Evolutionary conservation across 2,329 filamentous ascomycete species (phyloP).

Genomic region (Talaromyces islandicus): DNA sequence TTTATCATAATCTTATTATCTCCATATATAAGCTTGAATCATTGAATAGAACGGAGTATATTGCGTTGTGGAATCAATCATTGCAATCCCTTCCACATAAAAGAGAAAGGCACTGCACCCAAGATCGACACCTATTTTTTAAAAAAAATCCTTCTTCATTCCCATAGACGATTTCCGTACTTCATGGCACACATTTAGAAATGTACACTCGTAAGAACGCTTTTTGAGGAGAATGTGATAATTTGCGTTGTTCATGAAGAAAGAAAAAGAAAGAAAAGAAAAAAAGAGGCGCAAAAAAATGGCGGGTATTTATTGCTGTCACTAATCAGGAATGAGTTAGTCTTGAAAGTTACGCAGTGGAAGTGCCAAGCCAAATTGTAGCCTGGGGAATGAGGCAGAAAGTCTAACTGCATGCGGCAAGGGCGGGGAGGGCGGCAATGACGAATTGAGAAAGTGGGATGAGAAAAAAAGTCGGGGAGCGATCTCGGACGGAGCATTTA

Average conservation of each 20-base stretch:
- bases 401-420: neutral
- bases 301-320: neutral
- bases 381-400: neutral
- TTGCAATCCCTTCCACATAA: slow-evolving; percentile 52
- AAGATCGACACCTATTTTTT: slow-evolving; percentile 45
- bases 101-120: slow-evolving; percentile 50
- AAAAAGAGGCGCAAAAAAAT: neutral
- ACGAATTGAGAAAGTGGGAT: slow-evolving; percentile 7
- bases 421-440: slow-evolving; percentile 9
- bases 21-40: neutral
- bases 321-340: neutral
- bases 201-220: slow-evolving; percentile 51
- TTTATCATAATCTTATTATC: neutral
- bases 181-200: slow-evolving; percentile 41
- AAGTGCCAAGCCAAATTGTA: neutral
- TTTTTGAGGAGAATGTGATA: slow-evolving; percentile 49
- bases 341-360: neutral
- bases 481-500: no score
- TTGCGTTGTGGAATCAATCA: slow-evolving; percentile 50
- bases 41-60: slow-evolving; percentile 3
- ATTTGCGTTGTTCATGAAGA: slow-evolving; percentile 53
- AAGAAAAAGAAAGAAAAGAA: slow-evolving; percentile 26
- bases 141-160: slow-evolving; percentile 45
- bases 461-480: slow-evolving; percentile 2
- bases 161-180: slow-evolving; percentile 53